Percentiles rank a stretch among this genome's conserved stretches.
phyloP scores from a whole-genome alignment of 75 land plant species.

The Sequoia sempervirens region DNA sequence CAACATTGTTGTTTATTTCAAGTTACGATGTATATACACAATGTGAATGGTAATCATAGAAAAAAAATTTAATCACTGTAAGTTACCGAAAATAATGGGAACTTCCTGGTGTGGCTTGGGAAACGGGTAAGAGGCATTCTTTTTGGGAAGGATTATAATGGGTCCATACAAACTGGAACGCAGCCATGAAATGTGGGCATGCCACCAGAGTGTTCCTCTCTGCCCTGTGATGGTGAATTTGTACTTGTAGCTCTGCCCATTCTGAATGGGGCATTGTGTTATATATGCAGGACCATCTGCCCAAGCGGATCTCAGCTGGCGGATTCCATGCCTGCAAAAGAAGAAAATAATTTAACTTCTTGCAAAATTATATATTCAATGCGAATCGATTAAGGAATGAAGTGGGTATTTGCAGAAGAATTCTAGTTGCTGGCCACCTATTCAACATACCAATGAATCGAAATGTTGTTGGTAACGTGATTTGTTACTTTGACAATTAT shows the following conservation, averaged over 20 bases:
- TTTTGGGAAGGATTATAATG: conserved; percentile 43
- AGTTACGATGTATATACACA: not conserved
- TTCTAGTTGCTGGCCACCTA: not conserved
- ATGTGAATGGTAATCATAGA: no score
- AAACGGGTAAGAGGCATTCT: conserved; percentile 41
- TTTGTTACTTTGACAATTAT: conserved; percentile 45
- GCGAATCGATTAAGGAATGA: not conserved
- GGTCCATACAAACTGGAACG: conserved; percentile 55
- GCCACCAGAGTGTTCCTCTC: conserved; percentile 63
- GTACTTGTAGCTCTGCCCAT: conserved; percentile 45
- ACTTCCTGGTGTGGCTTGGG: conserved; percentile 47
- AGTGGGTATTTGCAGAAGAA: not conserved
- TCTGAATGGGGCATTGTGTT: conserved; percentile 72
- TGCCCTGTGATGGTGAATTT: conserved; percentile 57
- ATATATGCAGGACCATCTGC: conserved; percentile 63
- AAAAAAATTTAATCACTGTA: no score
- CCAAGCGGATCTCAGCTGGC: conserved; percentile 55
- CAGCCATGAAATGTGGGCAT: conserved; percentile 69
- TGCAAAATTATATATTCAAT: no score
- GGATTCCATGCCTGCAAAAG: conserved; percentile 54
- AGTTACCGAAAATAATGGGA: conserved; percentile 59
- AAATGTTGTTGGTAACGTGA: conserved; percentile 39
- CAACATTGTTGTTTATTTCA: not conserved
- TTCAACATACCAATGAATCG: conserved; percentile 52
- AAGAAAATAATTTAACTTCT: no score